Percentiles rank a stretch among this genome's conserved stretches.
Conservation (phyloP, 768 basidiomycete genomes). For the Leccinum incarnatum region DNA sequence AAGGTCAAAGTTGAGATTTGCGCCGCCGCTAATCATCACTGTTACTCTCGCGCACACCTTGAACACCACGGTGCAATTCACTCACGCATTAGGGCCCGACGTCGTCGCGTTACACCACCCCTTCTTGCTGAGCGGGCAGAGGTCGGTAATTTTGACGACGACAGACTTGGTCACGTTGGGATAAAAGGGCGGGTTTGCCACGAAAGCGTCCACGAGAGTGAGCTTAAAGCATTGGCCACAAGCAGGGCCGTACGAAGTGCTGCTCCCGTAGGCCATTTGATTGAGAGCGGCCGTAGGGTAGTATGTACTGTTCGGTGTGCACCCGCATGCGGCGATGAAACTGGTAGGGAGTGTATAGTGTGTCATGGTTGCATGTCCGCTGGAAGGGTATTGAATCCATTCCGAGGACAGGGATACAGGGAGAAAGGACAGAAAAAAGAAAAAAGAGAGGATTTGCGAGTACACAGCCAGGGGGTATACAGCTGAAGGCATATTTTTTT, state of each 20-base stretch:
- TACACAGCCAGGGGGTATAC: not conserved
- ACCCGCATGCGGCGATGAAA: slow-evolving; percentile 71
- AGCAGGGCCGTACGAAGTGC: slow-evolving; percentile 64
- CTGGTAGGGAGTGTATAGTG: slow-evolving; percentile 55
- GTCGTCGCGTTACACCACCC: slow-evolving; percentile 75
- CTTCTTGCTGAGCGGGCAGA: slow-evolving; percentile 61
- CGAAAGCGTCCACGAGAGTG: slow-evolving; percentile 67
- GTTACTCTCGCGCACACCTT: not conserved
- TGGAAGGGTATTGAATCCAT: slow-evolving; percentile 65
- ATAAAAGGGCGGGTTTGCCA: slow-evolving; percentile 65
- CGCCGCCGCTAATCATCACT: slow-evolving; percentile 50
- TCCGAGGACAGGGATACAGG: slow-evolving; percentile 25
- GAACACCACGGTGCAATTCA: slow-evolving; percentile 2
- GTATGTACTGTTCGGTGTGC: slow-evolving; percentile 57
- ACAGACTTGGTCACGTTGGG: slow-evolving; percentile 59
- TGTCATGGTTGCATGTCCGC: slow-evolving; percentile 74
- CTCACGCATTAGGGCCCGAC: slow-evolving; percentile 61
- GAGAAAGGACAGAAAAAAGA: slow-evolving; percentile 25
- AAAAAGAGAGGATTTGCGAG: slow-evolving; percentile 23
- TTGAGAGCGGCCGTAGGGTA: slow-evolving; percentile 81
- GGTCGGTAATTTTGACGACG: slow-evolving; percentile 75
- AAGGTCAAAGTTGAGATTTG: slow-evolving; percentile 78
- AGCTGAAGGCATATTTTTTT: slow-evolving; percentile 17
- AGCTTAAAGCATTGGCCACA: slow-evolving; percentile 82
- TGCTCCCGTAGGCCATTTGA: slow-evolving; percentile 78